These are phyloP conservation scores for Pseudogymnoascus sp. DNA, from an alignment of 2,329 filamentous ascomycete genomes.

Conservation along the genomic window DNA sequence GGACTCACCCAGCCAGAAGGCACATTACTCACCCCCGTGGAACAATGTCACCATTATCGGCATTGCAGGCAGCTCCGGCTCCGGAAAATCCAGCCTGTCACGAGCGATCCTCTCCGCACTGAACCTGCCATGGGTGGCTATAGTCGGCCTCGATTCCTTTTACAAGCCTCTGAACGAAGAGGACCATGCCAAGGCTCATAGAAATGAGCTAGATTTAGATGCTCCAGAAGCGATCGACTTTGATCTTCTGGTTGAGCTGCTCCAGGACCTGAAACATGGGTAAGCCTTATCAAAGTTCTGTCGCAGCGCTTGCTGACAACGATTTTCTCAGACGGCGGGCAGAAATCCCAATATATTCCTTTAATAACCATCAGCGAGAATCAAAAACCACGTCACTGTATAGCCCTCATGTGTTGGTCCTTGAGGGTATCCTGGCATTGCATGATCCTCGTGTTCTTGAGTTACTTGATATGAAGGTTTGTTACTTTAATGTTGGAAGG, in stretches of 20 bases:
- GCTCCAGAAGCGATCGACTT: conserved; percentile 93
- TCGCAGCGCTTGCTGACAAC: not conserved
- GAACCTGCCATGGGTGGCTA: conserved; percentile 95
- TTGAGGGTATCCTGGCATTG: conserved; percentile 93
- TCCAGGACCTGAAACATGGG: conserved; percentile 87
- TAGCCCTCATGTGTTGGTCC: conserved; percentile 88
- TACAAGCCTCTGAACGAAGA: conserved; percentile 84
- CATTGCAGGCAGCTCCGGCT: conserved; percentile 90
- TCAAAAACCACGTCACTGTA: conserved; percentile 82
- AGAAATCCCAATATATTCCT: conserved; percentile 92
- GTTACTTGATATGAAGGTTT: conserved; percentile 80
- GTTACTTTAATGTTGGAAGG: not conserved
- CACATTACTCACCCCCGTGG: conserved; percentile 91
- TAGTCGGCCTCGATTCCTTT: conserved; percentile 97
- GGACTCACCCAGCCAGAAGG: conserved; percentile 37
- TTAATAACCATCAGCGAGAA: conserved; percentile 78
- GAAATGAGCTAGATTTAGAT: conserved; percentile 94
- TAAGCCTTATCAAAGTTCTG: conserved; percentile 37
- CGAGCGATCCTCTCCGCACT: conserved; percentile 84
- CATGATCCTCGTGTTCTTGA: conserved; percentile 82
- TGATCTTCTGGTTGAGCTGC: conserved; percentile 71
- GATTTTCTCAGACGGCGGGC: conserved; percentile 44
- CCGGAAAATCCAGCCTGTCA: conserved; percentile 87
- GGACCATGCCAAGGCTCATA: conserved; percentile 72
- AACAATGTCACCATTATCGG: conserved; percentile 94